These are phyloP conservation scores for Arabidopsis arenosa DNA, from an alignment of 345 rosid genomes.

Conservation along the genomic window DNA sequence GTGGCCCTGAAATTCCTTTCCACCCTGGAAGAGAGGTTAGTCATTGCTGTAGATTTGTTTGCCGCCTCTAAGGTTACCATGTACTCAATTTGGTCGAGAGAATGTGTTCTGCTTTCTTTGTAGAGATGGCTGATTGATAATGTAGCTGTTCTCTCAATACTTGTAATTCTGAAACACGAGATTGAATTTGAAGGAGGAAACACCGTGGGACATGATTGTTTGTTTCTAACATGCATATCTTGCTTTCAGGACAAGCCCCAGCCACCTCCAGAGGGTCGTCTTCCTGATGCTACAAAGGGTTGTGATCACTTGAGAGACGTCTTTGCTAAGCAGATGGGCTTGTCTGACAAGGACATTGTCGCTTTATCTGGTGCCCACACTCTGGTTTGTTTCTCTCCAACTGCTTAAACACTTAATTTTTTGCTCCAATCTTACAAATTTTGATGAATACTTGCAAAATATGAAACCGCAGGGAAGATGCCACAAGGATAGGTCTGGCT, in stretches of 20 bases:
- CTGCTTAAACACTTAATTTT: background rate
- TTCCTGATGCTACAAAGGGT: conserved; percentile 93
- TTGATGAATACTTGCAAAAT: conserved; percentile 1
- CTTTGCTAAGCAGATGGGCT: conserved; percentile 75
- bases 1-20: conserved; percentile 97
- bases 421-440: background rate
- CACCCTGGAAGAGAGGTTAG: conserved; percentile 95
- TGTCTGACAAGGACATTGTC: conserved; percentile 88
- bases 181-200: too few relatives aligned
- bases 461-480: conserved; percentile 69
- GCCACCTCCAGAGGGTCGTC: conserved; percentile 98
- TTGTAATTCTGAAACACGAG: too few relatives aligned
- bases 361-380: conserved; percentile 97
- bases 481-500: conserved; percentile 98
- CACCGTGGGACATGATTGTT: background rate
- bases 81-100: background rate
- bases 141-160: background rate
- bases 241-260: conserved; percentile 77
- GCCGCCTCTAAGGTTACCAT: background rate
- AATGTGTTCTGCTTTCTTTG: background rate
- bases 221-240: background rate
- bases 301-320: conserved; percentile 83
- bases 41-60: conserved; percentile 12
- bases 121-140: background rate
- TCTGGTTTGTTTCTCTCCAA: conserved; percentile 57